These are phyloP conservation scores for Delphinella strobiligena DNA, from an alignment of 2,329 filamentous ascomycete species.

Conservation along the genomic window DNA sequence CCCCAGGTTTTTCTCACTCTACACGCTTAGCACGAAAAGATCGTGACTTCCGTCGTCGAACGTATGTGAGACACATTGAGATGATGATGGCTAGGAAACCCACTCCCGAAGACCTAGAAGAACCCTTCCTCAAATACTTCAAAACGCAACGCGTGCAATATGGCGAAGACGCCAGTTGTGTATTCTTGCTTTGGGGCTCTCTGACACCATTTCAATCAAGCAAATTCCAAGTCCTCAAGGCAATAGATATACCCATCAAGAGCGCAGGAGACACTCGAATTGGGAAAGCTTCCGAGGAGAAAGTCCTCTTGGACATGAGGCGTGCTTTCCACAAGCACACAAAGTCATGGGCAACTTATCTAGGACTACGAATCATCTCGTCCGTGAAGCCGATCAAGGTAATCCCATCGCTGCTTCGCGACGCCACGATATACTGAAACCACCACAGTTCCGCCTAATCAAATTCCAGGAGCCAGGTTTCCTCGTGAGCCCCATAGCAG, in stretches of 20 bases:
- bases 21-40: neutral
- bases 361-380: neutral
- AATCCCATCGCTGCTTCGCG: neutral
- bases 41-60: neutral
- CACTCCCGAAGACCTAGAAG: neutral
- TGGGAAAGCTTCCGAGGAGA: neutral
- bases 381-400: neutral
- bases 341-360: neutral
- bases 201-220: no score
- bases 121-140: neutral
- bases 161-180: neutral
- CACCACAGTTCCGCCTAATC: neutral
- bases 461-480: neutral
- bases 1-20: neutral
- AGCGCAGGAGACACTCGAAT: neutral
- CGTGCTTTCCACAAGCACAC: neutral
- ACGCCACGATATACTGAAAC: neutral
- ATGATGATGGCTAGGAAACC: neutral
- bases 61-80: neutral
- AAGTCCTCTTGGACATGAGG: neutral
- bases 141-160: neutral
- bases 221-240: neutral
- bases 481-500: neutral
- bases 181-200: neutral
- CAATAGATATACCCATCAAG: neutral